Base-by-base conservation (phyloP, 2,329 filamentous ascomycete genomes). In the Alternaria novae-zelandiae region DNA sequence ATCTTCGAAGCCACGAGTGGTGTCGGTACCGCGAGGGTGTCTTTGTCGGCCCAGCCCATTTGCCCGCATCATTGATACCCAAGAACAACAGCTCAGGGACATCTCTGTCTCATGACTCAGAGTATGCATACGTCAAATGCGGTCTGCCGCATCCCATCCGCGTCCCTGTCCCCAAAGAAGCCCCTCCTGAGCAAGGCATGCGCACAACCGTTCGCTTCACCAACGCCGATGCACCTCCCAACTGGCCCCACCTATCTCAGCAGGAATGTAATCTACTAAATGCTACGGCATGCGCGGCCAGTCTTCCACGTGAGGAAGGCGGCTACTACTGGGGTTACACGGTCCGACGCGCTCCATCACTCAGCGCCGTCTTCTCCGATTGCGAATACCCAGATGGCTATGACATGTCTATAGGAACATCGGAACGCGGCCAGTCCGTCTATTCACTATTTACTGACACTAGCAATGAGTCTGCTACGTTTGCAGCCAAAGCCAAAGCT, bases 281-380 rank as follows among this genome's bases (percentile, higher is more conserved):
- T 3, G 88, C 87, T 1, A 85, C 89, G 57, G 87, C 90, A 15
- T 89, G 95, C 3, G 84, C 89, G 36, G 91, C 92, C 0, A 83
- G 86, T 25, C 82, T 86, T 4, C 93, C 93, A 1, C 86, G 93
- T 61, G 90, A 91, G 56, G 88, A 94, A 67, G 87, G 84, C 2
- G 93, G 93, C 0, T 96, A 93, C 80, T 96, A 94, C 81, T 97
- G 93, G 93, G 93, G 93, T 49, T 97, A 91, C 78, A 86, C 83
- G 9, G 88, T 94, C 4, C 87, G 93, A 25, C 87, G 86, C 65
- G 89, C 89, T 36, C 73, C 80, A 5, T 90, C 87, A 3, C 85
- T 97, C 6, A 91, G 91, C 6, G 83, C 86, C 6, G 88, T 96
- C 8, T 94, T 95, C 73, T 94, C 92, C 5, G 92, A 94, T 76